Evolutionary conservation across 371 early-diverging fungal genomes (phyloP).

Genomic region (Funneliformis caledonium): DNA sequence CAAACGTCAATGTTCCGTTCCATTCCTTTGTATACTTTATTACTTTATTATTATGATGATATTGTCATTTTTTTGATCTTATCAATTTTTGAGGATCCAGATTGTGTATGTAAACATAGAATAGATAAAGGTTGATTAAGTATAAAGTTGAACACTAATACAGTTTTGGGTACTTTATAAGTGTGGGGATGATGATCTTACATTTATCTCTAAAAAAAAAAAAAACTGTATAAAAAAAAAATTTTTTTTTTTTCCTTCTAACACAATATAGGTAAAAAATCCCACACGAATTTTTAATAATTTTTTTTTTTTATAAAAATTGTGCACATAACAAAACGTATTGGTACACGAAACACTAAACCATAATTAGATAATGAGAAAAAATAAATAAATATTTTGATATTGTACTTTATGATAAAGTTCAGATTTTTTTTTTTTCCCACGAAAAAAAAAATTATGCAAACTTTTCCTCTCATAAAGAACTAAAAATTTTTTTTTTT

Average conservation of each 20-base stretch:
- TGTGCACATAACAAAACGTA: no score
- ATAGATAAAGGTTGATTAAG: not conserved
- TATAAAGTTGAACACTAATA: not conserved
- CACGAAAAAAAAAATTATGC: not conserved
- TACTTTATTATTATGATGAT: not conserved
- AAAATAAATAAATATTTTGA: not conserved
- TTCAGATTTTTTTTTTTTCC: not conserved
- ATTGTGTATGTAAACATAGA: not conserved
- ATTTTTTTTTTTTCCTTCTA: no score
- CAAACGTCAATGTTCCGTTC: not conserved
- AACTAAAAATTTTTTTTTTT: no score
- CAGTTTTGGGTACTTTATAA: slow-evolving; percentile 1
- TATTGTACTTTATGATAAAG: not conserved
- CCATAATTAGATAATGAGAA: not conserved
- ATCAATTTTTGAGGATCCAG: not conserved
- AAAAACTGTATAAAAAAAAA: not conserved
- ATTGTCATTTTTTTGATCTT: not conserved
- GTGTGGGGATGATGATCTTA: slow-evolving; percentile 3
- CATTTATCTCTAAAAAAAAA: not conserved
- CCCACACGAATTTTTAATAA: no score
- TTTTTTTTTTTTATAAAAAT: no score
- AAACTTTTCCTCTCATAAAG: no score
- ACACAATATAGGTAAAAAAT: no score
- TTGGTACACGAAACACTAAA: not conserved
- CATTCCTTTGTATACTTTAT: not conserved